Base-by-base conservation (phyloP, 2,329 filamentous ascomycete genomes). In the Trichoderma simmonsii region DNA sequence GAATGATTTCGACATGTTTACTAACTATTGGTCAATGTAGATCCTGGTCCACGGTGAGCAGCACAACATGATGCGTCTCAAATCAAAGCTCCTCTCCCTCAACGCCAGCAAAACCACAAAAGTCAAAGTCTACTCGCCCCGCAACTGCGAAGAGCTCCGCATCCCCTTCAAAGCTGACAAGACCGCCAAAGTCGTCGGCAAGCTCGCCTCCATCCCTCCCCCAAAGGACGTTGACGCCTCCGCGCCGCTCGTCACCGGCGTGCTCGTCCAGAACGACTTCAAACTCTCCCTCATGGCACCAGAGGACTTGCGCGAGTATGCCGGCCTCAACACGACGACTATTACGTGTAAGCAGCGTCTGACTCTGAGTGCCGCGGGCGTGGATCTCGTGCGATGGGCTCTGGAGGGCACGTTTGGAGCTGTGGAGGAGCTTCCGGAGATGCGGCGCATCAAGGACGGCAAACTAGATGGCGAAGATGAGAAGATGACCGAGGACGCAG, bases 101-200 rank as follows among this genome's bases (percentile, higher is more conserved):
- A 98, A 98, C 78, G 91, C 92, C 32, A 90, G 91, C 75, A 95
- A 95, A 79, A 86, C 89, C 1, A 85, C 89, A 56, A 96, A 97
- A 76, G 91, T 94, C 75, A 98, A 98, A 80, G 93, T 99, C 12
- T 98, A 91, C 83, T 97, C 93, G 28, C 96, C 96, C 0, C 91
- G 93, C 68, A 99, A 99, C 80, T 97, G 95, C 80, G 95, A 98
- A 78, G 95, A 97, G 81, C 88, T 99, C 28, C 90, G 93, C 61
- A 98, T 99, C 72, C 95, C 96, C 1, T 99, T 98, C 87, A 94
- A 93, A 79, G 92, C 93, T 65, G 95, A 98, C 81, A 99, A 99
- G 81, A 89, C 94, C 32, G 96, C 95, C 76, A 97, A 97, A 81
- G 96, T 99, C 0, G 96, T 99, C 8, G 96, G 96, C 75, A 95